Base-by-base conservation (phyloP, 2,329 filamentous ascomycete species). In the Phialemoniopsis sp. region DNA sequence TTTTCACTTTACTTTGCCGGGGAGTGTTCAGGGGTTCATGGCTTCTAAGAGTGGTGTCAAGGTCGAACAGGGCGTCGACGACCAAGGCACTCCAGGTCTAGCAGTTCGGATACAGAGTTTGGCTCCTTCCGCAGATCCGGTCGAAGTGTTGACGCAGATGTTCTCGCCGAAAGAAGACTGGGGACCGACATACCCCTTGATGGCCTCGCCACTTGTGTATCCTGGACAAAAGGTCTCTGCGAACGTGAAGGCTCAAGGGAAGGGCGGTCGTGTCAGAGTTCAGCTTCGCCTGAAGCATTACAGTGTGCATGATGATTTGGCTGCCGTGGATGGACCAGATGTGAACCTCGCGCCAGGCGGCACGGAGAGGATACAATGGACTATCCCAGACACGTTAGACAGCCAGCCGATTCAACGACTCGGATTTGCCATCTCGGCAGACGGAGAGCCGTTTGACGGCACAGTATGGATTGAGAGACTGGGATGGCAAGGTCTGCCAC, bases 1-100 rank as follows among this genome's bases (percentile, higher is more conserved):
- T 32, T 59, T 56, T 32, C 56, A 60, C 32, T 60, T 60, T 38
- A 45, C 45, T 9, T 44, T 60, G 10, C 54, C 55, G 2, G 56
- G 56, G 3, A 58, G 56, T 21, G 47, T 58, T 6, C 57, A 60
- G 36, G 57, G 55, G 4, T 58, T 58, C 38, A 48, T 40, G 36
- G 40, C 34, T 10, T 6, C 21, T 26, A 10, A 10, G 10, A 13
- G 29, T 8, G 37, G 41, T 16, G 31, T 30, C 4, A 26, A 26
- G 21, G 14, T 53, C 4, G 29, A 33, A 13, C 46, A 50, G 29
- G 39, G n/a, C 4, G 6, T 34, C 9, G 41, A 42, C 29, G 36
- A 39, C 16, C 21, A 26, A 10, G 21, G 21, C 6, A 26, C 21
- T 6, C 10, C 21, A 10, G 21, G 21, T 6, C 39, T 50, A 4